A percentile compares a stretch with the other conserved stretches of the same genome.
These are phyloP conservation scores for Stromatinia cepivora DNA, from an alignment of 2,329 filamentous ascomycete species.

Conservation along the genomic window DNA sequence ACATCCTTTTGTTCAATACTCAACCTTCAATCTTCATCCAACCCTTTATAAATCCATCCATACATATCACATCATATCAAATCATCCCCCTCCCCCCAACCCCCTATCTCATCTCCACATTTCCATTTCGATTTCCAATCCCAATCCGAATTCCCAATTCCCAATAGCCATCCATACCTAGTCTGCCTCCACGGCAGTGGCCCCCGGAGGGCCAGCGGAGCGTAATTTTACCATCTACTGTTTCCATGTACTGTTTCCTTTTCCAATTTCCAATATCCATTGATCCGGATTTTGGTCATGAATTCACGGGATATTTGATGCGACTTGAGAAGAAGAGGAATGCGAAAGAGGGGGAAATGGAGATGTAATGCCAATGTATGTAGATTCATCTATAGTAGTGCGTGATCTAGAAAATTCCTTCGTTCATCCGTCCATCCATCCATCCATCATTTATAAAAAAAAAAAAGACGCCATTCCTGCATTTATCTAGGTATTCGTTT, in stretches of 20 bases:
- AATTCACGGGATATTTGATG: neutral
- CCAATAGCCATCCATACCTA: neutral
- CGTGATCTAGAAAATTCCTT: neutral
- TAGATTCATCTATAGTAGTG: slow-evolving; percentile 15
- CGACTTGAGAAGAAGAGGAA: neutral
- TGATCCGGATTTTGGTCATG: neutral
- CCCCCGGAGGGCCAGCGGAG: slow-evolving; percentile 5
- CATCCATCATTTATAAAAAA: slow-evolving; percentile 18
- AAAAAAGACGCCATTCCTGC: neutral
- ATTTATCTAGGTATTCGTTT: slow-evolving; percentile 7
- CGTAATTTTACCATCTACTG: neutral
- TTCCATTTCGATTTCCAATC: neutral
- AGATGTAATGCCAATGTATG: slow-evolving; percentile 3
- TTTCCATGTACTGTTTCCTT: neutral
- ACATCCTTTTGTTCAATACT: no score
- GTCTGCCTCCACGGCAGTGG: slow-evolving; percentile 1
- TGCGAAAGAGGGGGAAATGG: neutral
- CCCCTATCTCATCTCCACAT: neutral
- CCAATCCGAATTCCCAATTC: neutral
- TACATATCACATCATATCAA: neutral
- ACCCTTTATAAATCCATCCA: no score
- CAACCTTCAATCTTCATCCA: no score
- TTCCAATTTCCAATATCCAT: neutral
- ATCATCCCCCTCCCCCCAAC: neutral
- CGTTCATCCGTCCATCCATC: neutral